These are phyloP conservation scores for Sporobolomyces phaffii DNA, from an alignment of 768 basidiomycete genomes.

Conservation along the genomic window DNA sequence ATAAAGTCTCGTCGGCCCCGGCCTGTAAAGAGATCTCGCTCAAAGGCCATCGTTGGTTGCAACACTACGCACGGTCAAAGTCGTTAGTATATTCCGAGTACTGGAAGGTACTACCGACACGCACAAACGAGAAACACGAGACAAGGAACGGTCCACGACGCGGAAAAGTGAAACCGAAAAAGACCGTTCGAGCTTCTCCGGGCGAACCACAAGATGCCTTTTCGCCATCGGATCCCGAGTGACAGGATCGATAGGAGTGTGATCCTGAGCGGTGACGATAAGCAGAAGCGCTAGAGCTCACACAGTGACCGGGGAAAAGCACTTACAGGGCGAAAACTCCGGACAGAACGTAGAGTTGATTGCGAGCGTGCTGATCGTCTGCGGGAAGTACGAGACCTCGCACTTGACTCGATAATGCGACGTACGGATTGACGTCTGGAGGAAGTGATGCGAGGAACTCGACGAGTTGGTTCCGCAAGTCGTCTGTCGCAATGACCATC, in stretches of 20 bases:
- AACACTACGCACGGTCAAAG: not conserved
- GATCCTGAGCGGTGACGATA: not conserved
- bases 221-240: not conserved
- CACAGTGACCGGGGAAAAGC: not conserved
- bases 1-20: not conserved
- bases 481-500: no score
- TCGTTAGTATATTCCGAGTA: no score
- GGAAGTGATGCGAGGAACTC: not conserved
- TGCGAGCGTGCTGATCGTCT: not conserved
- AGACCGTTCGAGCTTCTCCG: slow-evolving; percentile 4
- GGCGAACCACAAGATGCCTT: slow-evolving; percentile 13
- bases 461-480: not conserved
- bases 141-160: slow-evolving; percentile 1
- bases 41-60: not conserved
- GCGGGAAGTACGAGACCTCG: not conserved
- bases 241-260: not conserved
- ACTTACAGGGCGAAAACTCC: slow-evolving; percentile 1
- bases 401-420: not conserved
- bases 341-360: not conserved
- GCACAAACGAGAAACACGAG: slow-evolving; percentile 6
- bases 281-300: not conserved
- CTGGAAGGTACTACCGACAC: not conserved
- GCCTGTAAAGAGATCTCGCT: not conserved
- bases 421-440: not conserved
- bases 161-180: not conserved